phyloP scores from a whole-genome alignment of 2,329 filamentous ascomycete genomes.

The Exophiala spinifera region DNA sequence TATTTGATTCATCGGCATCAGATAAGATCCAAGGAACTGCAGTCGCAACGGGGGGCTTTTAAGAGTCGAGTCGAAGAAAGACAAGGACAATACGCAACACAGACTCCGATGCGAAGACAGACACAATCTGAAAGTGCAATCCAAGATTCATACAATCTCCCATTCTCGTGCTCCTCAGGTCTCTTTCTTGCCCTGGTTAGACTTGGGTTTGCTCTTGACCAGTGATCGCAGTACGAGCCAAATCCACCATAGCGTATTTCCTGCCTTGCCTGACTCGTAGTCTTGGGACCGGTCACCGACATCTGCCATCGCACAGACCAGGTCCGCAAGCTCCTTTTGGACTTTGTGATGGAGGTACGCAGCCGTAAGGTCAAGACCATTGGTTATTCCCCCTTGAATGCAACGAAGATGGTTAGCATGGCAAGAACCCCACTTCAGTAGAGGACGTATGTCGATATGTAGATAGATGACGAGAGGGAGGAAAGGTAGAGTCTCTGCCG shows the following conservation, averaged over 20 bases:
- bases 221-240: conserved; percentile 14
- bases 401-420: not conserved
- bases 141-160: too few relatives aligned
- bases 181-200: not conserved
- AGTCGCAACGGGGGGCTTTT: too few relatives aligned
- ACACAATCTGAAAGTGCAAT: too few relatives aligned
- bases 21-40: too few relatives aligned
- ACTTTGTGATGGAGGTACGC: conserved; percentile 33
- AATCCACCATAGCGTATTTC: conserved; percentile 13
- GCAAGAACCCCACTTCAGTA: too few relatives aligned
- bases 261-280: conserved; percentile 29
- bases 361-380: conserved; percentile 35
- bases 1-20: too few relatives aligned
- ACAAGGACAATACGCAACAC: too few relatives aligned
- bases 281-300: conserved; percentile 30
- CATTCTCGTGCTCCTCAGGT: not conserved
- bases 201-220: conserved; percentile 6
- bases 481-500: too few relatives aligned
- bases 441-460: not conserved
- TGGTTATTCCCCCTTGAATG: conserved; percentile 28
- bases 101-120: too few relatives aligned
- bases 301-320: conserved; percentile 36
- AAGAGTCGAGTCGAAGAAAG: too few relatives aligned
- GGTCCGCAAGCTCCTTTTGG: conserved; percentile 33
- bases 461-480: too few relatives aligned